Conservation (phyloP, 768 basidiomycete genomes). For the Collybia sordida region DNA sequence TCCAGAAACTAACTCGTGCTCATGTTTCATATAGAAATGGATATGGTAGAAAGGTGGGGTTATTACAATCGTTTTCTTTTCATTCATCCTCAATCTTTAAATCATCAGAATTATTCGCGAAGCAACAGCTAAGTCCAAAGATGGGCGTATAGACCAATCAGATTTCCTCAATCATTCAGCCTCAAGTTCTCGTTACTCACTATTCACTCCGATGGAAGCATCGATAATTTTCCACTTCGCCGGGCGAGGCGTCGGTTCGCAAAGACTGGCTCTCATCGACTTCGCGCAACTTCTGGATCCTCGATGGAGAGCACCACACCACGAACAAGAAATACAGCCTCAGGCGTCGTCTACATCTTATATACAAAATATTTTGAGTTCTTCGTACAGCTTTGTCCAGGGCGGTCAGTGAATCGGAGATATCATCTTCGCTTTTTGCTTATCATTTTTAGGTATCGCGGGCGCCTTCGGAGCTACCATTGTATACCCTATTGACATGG, state of each 20-base stretch:
- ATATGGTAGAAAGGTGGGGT: slow-evolving; percentile 85
- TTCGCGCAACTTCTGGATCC: slow-evolving; percentile 94
- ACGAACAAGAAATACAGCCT: slow-evolving; percentile 38
- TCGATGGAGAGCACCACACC: slow-evolving; percentile 76
- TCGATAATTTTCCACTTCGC: slow-evolving; percentile 98
- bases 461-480: slow-evolving; percentile 96
- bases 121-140: slow-evolving; percentile 86
- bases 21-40: slow-evolving; percentile 68
- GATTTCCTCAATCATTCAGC: slow-evolving; percentile 93
- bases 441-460: slow-evolving; percentile 63
- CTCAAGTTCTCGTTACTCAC: slow-evolving; percentile 84
- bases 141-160: slow-evolving; percentile 93
- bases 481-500: slow-evolving; percentile 95
- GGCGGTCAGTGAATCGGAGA: slow-evolving; percentile 53
- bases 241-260: slow-evolving; percentile 67
- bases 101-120: slow-evolving; percentile 76
- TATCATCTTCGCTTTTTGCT: slow-evolving; percentile 13
- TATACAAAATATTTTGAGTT: slow-evolving; percentile 59
- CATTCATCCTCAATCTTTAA: slow-evolving; percentile 6
- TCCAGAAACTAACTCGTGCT: neutral
- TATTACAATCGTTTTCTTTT: neutral
- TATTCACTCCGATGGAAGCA: slow-evolving; percentile 99
- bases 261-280: slow-evolving; percentile 81
- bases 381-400: slow-evolving; percentile 82
- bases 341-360: slow-evolving; percentile 36